A percentile compares a stretch with the other conserved stretches of the same genome.
Evolutionary conservation across 176 grass and related monocot species (phyloP).

Genomic region (Triticum aestivum): DNA sequence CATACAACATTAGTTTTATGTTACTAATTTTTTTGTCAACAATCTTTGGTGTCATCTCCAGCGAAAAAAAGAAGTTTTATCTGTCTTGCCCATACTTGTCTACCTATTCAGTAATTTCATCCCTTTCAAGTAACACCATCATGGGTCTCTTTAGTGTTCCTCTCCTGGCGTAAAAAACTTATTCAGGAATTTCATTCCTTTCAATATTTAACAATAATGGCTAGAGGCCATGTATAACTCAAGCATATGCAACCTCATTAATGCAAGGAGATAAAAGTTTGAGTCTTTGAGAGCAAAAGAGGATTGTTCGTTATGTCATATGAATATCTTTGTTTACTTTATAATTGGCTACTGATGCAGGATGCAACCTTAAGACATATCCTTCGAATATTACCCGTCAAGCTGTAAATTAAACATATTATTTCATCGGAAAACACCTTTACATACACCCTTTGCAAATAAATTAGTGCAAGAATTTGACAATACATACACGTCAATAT

Average conservation of each 20-base stretch:
- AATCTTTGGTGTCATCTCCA: too few relatives aligned
- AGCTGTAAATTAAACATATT: too few relatives aligned
- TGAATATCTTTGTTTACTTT: not conserved
- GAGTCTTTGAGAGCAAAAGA: too few relatives aligned
- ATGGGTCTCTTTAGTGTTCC: not conserved
- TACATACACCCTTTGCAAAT: not conserved
- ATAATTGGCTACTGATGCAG: not conserved
- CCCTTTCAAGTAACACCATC: not conserved
- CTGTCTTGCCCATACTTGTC: not conserved
- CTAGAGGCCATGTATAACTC: not conserved
- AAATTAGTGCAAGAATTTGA: not conserved
- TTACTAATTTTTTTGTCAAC: too few relatives aligned
- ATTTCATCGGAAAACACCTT: not conserved
- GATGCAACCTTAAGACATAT: not conserved
- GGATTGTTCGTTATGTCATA: not conserved
- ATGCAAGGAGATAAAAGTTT: not conserved
- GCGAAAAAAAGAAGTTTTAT: not conserved
- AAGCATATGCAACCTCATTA: not conserved
- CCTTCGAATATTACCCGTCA: not conserved
- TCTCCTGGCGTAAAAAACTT: not conserved
- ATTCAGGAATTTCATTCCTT: not conserved
- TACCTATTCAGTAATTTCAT: not conserved
- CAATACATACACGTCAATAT: not conserved
- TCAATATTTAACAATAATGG: not conserved
- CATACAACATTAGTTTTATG: too few relatives aligned